phyloP scores from a whole-genome alignment of 495 filamentous ascomycete species.

The Neurospora cerealis region DNA sequence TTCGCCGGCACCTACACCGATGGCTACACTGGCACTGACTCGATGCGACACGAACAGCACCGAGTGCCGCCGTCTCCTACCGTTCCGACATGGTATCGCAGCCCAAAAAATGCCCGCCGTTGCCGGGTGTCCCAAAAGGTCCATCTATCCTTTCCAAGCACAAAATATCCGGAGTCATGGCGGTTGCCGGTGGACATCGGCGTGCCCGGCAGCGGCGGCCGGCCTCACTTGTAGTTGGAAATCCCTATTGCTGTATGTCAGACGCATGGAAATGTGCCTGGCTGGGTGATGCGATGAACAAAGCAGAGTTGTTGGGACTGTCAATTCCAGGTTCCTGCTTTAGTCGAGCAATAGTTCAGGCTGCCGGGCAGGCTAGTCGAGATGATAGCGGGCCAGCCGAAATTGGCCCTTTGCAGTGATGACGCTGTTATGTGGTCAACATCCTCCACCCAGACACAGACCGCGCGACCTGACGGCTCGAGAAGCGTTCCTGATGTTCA shows the following conservation, averaged over 20 bases:
- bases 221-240: neutral
- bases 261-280: neutral
- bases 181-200: neutral
- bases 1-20: neutral
- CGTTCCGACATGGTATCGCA: neutral
- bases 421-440: neutral
- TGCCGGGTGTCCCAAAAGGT: neutral
- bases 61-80: neutral
- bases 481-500: neutral
- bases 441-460: neutral
- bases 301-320: neutral
- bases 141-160: neutral
- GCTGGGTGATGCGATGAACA: neutral
- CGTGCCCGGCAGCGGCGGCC: neutral
- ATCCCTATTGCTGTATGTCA: neutral
- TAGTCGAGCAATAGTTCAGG: neutral
- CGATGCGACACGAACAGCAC: neutral
- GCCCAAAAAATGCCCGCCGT: neutral
- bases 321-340: neutral
- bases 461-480: neutral
- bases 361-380: neutral
- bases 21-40: neutral
- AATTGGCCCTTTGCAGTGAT: neutral
- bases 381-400: neutral
- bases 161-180: neutral